These are phyloP conservation scores for Claviceps africana DNA, from an alignment of 2,329 filamentous ascomycete species.

Conservation along the genomic window DNA sequence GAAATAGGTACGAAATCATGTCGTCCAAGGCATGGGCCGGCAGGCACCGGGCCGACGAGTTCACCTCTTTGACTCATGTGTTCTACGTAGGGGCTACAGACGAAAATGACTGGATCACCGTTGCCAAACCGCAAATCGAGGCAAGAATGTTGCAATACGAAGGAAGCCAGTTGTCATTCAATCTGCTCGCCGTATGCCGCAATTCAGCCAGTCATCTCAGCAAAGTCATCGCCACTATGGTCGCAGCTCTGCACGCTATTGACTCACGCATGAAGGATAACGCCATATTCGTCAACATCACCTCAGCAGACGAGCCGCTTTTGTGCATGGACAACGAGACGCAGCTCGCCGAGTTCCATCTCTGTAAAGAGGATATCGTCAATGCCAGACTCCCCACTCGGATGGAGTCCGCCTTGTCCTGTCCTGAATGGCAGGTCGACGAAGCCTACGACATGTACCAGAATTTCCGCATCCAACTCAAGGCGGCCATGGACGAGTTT, in stretches of 20 bases:
- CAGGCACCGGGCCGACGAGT: background rate
- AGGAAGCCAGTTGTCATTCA: slow-evolving; percentile 57
- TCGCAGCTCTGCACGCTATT: slow-evolving; percentile 26
- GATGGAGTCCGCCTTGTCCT: slow-evolving; percentile 8
- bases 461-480: slow-evolving; percentile 27
- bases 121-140: slow-evolving; percentile 51
- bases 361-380: slow-evolving; percentile 14
- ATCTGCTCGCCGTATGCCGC: slow-evolving; percentile 58
- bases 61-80: background rate
- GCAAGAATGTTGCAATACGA: slow-evolving; percentile 53
- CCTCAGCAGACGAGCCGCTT: slow-evolving; percentile 10
- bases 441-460: slow-evolving; percentile 23
- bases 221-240: slow-evolving; percentile 29
- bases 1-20: slow-evolving; percentile 15
- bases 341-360: slow-evolving; percentile 18
- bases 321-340: slow-evolving; percentile 12
- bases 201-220: slow-evolving; percentile 43
- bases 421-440: slow-evolving; percentile 5
- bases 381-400: slow-evolving; percentile 9
- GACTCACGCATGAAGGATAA: slow-evolving; percentile 16
- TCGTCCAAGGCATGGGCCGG: background rate
- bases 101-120: slow-evolving; percentile 46
- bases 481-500: slow-evolving; percentile 29
- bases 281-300: slow-evolving; percentile 10
- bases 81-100: slow-evolving; percentile 9